A percentile compares a stretch with the other conserved stretches of the same genome.
phyloP scores from a whole-genome alignment of 768 basidiomycete species.

The Tephrocybe sp. region DNA sequence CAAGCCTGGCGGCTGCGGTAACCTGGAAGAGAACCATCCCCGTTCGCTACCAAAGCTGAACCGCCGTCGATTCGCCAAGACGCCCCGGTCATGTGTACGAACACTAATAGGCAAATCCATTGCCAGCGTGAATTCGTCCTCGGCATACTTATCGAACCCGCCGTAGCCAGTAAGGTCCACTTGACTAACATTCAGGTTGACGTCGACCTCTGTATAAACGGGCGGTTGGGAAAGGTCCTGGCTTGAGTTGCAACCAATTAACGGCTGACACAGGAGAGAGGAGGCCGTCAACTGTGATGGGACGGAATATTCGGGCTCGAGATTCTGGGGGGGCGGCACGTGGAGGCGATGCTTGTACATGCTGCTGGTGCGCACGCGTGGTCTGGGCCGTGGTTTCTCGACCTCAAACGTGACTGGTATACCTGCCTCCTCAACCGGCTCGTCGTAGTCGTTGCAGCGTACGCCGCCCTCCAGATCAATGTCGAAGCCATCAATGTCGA shows the following conservation, averaged over 20 bases:
- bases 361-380: slow-evolving; percentile 33
- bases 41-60: slow-evolving; percentile 6
- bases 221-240: slow-evolving; percentile 13
- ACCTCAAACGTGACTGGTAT: slow-evolving; percentile 19
- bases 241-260: slow-evolving; percentile 1
- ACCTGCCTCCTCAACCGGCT: background rate
- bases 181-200: slow-evolving; percentile 17
- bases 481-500: slow-evolving; percentile 26
- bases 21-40: slow-evolving; percentile 11
- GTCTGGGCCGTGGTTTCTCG: slow-evolving; percentile 25
- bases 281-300: slow-evolving; percentile 13
- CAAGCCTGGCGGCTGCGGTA: slow-evolving; percentile 4
- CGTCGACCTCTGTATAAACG: slow-evolving; percentile 20
- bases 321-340: slow-evolving; percentile 12
- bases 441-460: slow-evolving; percentile 16
- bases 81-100: slow-evolving; percentile 9
- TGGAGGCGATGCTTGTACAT: slow-evolving; percentile 26
- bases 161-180: slow-evolving; percentile 16
- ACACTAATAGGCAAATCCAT: slow-evolving; percentile 37
- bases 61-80: slow-evolving; percentile 8
- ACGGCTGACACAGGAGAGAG: slow-evolving; percentile 22
- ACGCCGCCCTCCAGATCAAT: slow-evolving; percentile 27
- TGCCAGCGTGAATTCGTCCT: slow-evolving; percentile 42
- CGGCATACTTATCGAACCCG: slow-evolving; percentile 18
- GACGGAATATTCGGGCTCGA: background rate